phyloP scores from a whole-genome alignment of 129 eudicot genomes.

The Scalesia atractyloides region DNA sequence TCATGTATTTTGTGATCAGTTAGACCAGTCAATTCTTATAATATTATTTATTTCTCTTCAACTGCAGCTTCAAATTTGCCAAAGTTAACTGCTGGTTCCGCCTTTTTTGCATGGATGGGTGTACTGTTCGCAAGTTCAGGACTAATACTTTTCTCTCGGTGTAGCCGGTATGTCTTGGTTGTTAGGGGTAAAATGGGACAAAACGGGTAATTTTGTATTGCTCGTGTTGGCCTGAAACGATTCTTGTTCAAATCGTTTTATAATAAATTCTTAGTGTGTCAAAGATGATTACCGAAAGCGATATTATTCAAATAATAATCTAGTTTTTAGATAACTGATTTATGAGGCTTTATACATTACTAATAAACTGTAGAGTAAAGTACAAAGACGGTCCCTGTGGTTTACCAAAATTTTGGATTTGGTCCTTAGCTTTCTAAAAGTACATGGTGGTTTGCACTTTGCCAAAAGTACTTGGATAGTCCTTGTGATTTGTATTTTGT shows the following conservation, averaged over 20 bases:
- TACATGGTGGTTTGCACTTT: too few species aligned
- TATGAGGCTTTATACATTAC: background rate
- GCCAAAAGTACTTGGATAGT: too few species aligned
- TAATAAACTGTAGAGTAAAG: background rate
- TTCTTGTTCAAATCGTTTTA: background rate
- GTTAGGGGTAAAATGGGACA: background rate
- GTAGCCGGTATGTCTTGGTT: slow-evolving; percentile 69
- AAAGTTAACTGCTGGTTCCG: slow-evolving; percentile 76
- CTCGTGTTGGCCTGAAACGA: background rate
- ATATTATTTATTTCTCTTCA: slow-evolving; percentile 10
- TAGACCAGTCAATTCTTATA: slow-evolving; percentile 13
- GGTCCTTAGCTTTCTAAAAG: too few species aligned
- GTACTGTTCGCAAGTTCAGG: slow-evolving; percentile 71
- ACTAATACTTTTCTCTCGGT: slow-evolving; percentile 72
- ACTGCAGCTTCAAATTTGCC: slow-evolving; percentile 76
- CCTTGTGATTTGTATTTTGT: too few species aligned
- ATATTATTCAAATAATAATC: background rate
- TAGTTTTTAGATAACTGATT: background rate
- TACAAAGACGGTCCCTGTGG: too few species aligned
- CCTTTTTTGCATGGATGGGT: slow-evolving; percentile 93
- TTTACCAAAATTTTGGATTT: too few species aligned
- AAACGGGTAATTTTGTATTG: background rate
- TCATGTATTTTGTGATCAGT: slow-evolving; percentile 7
- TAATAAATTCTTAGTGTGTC: background rate
- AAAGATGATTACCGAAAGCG: background rate